Evolutionary conservation across 2,329 filamentous ascomycete species (phyloP), one percentile per base, ranked within the genome.

Genomic region (Zalaria sp.): DNA sequence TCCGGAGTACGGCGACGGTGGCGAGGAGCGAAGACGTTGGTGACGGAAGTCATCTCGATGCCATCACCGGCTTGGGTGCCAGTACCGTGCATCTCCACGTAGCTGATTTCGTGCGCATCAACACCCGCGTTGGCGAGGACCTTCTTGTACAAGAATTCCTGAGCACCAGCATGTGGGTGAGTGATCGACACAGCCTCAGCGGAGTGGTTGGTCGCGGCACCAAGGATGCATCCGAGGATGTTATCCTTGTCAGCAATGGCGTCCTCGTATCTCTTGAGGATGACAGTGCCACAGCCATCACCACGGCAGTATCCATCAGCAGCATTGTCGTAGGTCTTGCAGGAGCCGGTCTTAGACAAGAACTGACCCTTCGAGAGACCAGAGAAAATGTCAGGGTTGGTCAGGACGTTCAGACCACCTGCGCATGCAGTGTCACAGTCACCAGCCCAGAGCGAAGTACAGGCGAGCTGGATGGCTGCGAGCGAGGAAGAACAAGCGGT

Each of bases 41-140:
- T 76, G 38, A 93, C 81, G 0, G 81, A 86, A 1, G 76, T 68
- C 80, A 89, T 88, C 58, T 94, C 87, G 3, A 77, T 81, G 5
- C 77, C 79, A 54, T 93, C 86, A 46, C 83, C 86, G 28, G 82
- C 84, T 58, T 91, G 83, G 0, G 84, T 93, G 28, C 86, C 86
- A 3, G 86, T 93, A 9, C 83, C 86, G 58, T 93, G 85, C 79
- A 91, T 86, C 61, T 93, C 86, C 5, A 93, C 79, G 53, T 89
- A 93, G 59, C 78, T 78, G 38, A 93, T 72, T 47, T 88, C 81
- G 39, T 77, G 71, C 2, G 84, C 81, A 53, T 88, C 79, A 25
- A 91, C 72, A 44, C 81, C 79, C 35, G 83, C 79, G 35, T 83
- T 74, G 38, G 80, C 73, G 1, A 91, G 68, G 27, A 91, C 77